Evolutionary conservation across 2,329 filamentous ascomycete genomes (phyloP).

Genomic region (Penicillium sp.): DNA sequence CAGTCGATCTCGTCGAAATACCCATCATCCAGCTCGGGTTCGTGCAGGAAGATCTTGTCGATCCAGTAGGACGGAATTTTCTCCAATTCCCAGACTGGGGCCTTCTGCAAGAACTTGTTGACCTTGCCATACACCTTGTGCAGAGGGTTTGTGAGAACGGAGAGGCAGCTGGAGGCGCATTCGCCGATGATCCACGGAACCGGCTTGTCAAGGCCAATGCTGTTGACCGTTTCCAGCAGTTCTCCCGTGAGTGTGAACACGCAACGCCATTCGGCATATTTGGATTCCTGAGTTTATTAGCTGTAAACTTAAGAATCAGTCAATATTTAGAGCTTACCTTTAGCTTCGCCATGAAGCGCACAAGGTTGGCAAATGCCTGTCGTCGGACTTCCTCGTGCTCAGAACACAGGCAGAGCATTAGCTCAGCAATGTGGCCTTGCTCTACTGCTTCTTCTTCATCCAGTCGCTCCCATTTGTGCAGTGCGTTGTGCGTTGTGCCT

Average conservation of each 20-base stretch:
- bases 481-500: conserved; percentile 40
- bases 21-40: conserved; percentile 66
- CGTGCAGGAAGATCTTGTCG: conserved; percentile 67
- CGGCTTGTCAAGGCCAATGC: conserved; percentile 51
- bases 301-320: conserved; percentile 1
- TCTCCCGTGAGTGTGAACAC: conserved; percentile 76
- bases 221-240: conserved; percentile 65
- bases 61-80: conserved; percentile 57
- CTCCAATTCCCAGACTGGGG: conserved; percentile 64
- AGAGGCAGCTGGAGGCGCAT: conserved; percentile 66
- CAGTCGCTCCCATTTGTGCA: conserved; percentile 66
- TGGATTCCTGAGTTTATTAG: conserved; percentile 50
- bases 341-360: conserved; percentile 47
- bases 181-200: conserved; percentile 70
- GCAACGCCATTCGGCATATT: conserved; percentile 69
- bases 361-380: conserved; percentile 54
- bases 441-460: conserved; percentile 73
- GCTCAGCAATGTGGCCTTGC: conserved; percentile 63
- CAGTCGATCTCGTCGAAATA: conserved; percentile 69
- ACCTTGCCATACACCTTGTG: conserved; percentile 81
- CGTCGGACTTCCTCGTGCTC: conserved; percentile 68
- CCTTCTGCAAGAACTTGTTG: conserved; percentile 74
- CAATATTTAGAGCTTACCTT: conserved; percentile 32
- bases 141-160: conserved; percentile 67
- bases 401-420: conserved; percentile 73